These are phyloP conservation scores for Ceratocystis lukuohia DNA, from an alignment of 2,329 filamentous ascomycete species.

Conservation along the genomic window DNA sequence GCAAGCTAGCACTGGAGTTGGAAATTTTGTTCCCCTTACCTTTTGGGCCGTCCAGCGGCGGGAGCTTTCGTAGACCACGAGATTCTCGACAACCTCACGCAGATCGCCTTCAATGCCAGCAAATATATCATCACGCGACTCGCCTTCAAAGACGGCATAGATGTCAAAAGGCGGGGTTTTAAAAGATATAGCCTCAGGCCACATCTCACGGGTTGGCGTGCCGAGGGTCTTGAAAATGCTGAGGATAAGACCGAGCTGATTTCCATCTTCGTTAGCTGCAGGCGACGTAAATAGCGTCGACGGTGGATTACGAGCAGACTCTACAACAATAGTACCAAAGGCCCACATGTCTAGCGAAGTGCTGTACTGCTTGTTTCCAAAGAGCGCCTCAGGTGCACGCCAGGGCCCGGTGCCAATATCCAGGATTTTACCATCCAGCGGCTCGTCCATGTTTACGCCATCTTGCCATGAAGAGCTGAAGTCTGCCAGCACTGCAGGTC, in stretches of 20 bases:
- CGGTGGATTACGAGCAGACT: conserved; percentile 45
- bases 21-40: conserved; percentile 21
- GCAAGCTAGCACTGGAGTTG: neutral
- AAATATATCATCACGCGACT: conserved; percentile 57
- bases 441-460: conserved; percentile 44
- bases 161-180: conserved; percentile 75
- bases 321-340: conserved; percentile 69
- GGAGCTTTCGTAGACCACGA: conserved; percentile 59
- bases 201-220: conserved; percentile 63
- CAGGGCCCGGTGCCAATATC: conserved; percentile 92
- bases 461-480: conserved; percentile 74
- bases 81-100: conserved; percentile 48
- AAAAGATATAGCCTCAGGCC: conserved; percentile 65
- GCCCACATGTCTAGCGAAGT: conserved; percentile 77
- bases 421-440: conserved; percentile 59
- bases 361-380: conserved; percentile 64
- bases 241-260: conserved; percentile 76
- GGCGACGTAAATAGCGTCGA: conserved; percentile 72
- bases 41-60: conserved; percentile 50
- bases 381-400: conserved; percentile 77
- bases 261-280: conserved; percentile 60
- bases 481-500: conserved; percentile 70
- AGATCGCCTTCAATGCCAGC: conserved; percentile 44
- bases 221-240: conserved; percentile 89
- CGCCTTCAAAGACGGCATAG: conserved; percentile 60